Percentiles rank a stretch among this genome's conserved stretches.
Evolutionary conservation across 169 alveolate genomes (phyloP).

Genomic region (Cryptosporidium baileyi): DNA sequence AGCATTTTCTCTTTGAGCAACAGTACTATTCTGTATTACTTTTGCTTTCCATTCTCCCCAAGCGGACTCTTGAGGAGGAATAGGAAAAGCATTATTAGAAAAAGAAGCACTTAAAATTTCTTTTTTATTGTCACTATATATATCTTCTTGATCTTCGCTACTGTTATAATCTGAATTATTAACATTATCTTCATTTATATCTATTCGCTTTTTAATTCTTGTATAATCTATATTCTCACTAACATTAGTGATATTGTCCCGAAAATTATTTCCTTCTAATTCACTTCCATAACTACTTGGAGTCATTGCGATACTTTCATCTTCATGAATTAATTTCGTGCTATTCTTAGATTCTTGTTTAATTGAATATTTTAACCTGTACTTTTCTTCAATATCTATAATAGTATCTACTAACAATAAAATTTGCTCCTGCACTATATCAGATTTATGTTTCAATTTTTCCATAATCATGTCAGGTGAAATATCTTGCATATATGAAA

Average conservation of each 20-base stretch:
- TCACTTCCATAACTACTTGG: conserved; percentile 42
- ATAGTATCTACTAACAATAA: conserved; percentile 7
- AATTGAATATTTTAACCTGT: background rate
- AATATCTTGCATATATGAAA: background rate
- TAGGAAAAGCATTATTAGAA: conserved; percentile 59
- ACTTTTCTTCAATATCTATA: background rate
- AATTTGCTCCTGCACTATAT: conserved; percentile 26
- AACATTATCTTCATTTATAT: background rate
- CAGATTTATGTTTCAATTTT: background rate
- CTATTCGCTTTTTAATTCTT: background rate
- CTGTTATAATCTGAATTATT: conserved; percentile 11
- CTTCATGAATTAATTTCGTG: background rate
- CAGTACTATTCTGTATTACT: conserved; percentile 87
- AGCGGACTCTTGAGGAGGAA: conserved; percentile 81
- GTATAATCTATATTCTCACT: background rate
- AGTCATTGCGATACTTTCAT: conserved; percentile 49
- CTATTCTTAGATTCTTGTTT: too few species aligned
- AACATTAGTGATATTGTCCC: background rate
- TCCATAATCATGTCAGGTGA: conserved; percentile 35
- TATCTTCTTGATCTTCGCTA: conserved; percentile 30
- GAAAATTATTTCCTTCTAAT: background rate
- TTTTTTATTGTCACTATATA: background rate
- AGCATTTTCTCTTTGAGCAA: conserved; percentile 87
- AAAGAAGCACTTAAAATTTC: conserved; percentile 14
- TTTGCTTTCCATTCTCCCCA: conserved; percentile 93